Evolutionary conservation across 2,329 filamentous ascomycete species (phyloP), one percentile per base, ranked within the genome.

Genomic region (Byssothecium circinans): DNA sequence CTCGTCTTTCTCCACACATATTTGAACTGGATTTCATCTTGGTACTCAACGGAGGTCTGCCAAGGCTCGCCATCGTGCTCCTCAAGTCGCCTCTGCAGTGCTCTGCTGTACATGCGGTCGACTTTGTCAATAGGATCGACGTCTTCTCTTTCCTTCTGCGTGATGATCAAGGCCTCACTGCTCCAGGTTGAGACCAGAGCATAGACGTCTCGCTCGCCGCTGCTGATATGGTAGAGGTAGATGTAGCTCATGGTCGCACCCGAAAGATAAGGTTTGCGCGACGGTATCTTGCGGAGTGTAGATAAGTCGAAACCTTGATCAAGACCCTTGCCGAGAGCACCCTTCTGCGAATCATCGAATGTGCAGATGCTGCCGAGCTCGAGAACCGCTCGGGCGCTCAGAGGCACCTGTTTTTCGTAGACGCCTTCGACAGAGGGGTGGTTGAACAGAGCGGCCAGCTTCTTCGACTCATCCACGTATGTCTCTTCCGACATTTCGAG

Each of bases 361-460:
- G 90, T 95, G 68, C 94, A 99, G 23, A 88, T 78, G 62, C 89
- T 96, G 34, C 94, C 95, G 1, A 99, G 78, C 58, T 94, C 88
- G 8, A 99, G 81, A 25, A 99, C 82, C 3, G 92, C 94, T 33
- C 92, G 83, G 39, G 95, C 82, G 54, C 89, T 89, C 5, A 97
- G 78, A 1, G 95, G 91, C 1, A 99, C 80, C 57, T 96, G 88
- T 62, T 87, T 92, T 74, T 99, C 95, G 64, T 99, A 99, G 12
- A 99, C 91, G 23, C 95, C 95, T 71, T 99, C 94, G 1, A 99
- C 89, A 68, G 91, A 96, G 0, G 91, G 84, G 65, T 99, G 91
- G 54, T 92, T 91, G 75, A 96, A 92, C 1, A 97, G 77, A 22
- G 86, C 74, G 2, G 86, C 84, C 52, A 97, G 86, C 65, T 91